A percentile compares a stretch with the other conserved stretches of the same genome.
Evolutionary conservation across 2,329 filamentous ascomycete species (phyloP).

Genomic region (Botrytis squamosa): DNA sequence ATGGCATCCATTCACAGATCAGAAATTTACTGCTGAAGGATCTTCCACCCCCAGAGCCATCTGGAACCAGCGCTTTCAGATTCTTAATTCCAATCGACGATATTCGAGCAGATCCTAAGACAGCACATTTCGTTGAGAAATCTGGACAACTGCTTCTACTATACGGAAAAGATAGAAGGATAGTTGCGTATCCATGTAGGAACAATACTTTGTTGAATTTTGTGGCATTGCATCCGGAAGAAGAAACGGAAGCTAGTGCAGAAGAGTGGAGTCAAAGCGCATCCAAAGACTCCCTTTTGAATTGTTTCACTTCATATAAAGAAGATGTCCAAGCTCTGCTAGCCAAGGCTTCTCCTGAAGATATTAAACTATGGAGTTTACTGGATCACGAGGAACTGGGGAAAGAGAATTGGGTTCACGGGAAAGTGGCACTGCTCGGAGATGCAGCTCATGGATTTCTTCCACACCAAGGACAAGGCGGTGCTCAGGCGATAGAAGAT

Average conservation of each 20-base stretch:
- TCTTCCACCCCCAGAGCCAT: constrained; percentile 5
- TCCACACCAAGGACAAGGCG: constrained; percentile 63
- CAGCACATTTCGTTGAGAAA: constrained; percentile 38
- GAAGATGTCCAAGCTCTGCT: constrained; percentile 44
- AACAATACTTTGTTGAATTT: constrained; percentile 49
- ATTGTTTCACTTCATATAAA: constrained; percentile 46
- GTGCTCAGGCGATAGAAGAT: constrained; percentile 65
- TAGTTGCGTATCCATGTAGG: constrained; percentile 51
- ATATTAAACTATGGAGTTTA: constrained; percentile 57
- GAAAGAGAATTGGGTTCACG: constrained; percentile 49
- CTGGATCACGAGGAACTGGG: constrained; percentile 46
- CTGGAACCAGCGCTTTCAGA: constrained; percentile 32
- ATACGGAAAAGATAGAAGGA: constrained; percentile 44
- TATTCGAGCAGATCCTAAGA: constrained; percentile 40
- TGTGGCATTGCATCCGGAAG: constrained; percentile 51
- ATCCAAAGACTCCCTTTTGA: constrained; percentile 42
- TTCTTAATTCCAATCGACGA: constrained; percentile 31
- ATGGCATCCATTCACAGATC: constrained; percentile 45
- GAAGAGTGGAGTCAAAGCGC: constrained; percentile 45
- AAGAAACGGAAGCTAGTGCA: constrained; percentile 45
- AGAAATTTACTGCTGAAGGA: background rate
- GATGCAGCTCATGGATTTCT: constrained; percentile 69
- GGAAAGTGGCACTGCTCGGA: constrained; percentile 56
- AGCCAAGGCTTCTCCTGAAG: constrained; percentile 45
- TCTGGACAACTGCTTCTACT: constrained; percentile 42